A percentile compares a stretch with the other conserved stretches of the same genome.
These are phyloP conservation scores for Xenoacremonium recifei DNA, from an alignment of 2,329 filamentous ascomycete species.

Conservation along the genomic window DNA sequence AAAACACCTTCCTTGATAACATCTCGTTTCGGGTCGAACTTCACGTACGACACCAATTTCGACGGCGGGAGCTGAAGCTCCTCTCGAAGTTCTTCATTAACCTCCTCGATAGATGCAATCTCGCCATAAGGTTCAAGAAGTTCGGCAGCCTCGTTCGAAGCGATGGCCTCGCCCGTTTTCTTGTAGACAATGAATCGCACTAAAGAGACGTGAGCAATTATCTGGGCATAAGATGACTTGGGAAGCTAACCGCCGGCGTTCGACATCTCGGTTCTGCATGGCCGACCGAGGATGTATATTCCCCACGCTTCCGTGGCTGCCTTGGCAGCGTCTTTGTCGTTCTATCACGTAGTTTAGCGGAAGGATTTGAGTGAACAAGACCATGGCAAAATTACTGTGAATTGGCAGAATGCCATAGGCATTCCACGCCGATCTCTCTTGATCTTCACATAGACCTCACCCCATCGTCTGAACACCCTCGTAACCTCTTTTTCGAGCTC, in stretches of 20 bases:
- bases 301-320: conserved; percentile 50
- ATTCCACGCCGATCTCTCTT: conserved; percentile 56
- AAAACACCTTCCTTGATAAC: conserved; percentile 43
- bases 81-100: conserved; percentile 33
- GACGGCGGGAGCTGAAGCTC: conserved; percentile 35
- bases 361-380: conserved; percentile 21
- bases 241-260: conserved; percentile 54
- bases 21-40: conserved; percentile 51
- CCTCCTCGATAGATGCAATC: conserved; percentile 37
- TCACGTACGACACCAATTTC: conserved; percentile 48
- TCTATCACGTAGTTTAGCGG: conserved; percentile 37
- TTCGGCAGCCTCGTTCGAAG: conserved; percentile 40
- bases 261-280: conserved; percentile 59
- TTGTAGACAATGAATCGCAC: conserved; percentile 50
- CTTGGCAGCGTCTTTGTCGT: conserved; percentile 44
- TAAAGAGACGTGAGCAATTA: conserved; percentile 29
- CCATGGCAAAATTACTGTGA: too few species aligned
- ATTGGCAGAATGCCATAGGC: conserved; percentile 66
- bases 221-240: not conserved
- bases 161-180: conserved; percentile 32
- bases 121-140: conserved; percentile 45
- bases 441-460: conserved; percentile 62
- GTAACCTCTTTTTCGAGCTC: conserved; percentile 53
- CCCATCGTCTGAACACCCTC: conserved; percentile 51
- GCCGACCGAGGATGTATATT: conserved; percentile 51